These are phyloP conservation scores for Lipomyces kockii DNA, from an alignment of 805 yeast genomes.

Conservation along the genomic window DNA sequence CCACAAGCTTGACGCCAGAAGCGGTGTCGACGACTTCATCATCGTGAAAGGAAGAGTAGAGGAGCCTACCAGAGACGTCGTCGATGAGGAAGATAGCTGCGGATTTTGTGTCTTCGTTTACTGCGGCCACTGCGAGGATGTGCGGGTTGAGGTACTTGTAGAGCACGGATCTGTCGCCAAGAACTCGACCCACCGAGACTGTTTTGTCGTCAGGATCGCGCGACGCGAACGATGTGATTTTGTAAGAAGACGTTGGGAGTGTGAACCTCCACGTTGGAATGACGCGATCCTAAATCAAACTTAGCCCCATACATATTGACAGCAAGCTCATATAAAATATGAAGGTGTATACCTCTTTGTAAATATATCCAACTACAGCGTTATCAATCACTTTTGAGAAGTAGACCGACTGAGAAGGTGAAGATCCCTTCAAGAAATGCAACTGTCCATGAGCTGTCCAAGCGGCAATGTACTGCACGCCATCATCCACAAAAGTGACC, in stretches of 20 bases:
- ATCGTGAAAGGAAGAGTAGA: conserved; percentile 53
- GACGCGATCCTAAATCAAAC: conserved; percentile 21
- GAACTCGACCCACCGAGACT: conserved; percentile 68
- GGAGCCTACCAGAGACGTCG: conserved; percentile 66
- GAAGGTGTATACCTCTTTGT: conserved; percentile 11
- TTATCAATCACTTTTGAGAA: conserved; percentile 24
- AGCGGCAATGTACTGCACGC: conserved; percentile 12
- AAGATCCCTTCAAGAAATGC: conserved; percentile 7
- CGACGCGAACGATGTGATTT: conserved; percentile 49
- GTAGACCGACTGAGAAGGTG: conserved; percentile 24
- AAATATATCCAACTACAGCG: conserved; percentile 34
- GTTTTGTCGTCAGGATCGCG: conserved; percentile 51
- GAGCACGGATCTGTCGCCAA: conserved; percentile 71
- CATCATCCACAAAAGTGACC: conserved; percentile 16
- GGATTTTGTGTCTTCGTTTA: conserved; percentile 40
- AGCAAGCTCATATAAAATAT: background rate
- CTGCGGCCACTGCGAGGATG: conserved; percentile 57
- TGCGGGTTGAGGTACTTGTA: conserved; percentile 86
- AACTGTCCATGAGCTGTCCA: conserved; percentile 31
- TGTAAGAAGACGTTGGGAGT: conserved; percentile 43
- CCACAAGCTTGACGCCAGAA: conserved; percentile 55
- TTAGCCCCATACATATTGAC: background rate
- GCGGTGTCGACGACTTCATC: conserved; percentile 50
- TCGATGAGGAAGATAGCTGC: conserved; percentile 65
- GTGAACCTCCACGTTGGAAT: conserved; percentile 50